Evolutionary conservation across 2,329 filamentous ascomycete species (phyloP), one percentile per base, ranked within the genome.

Genomic region (Aspergillus awamori): DNA sequence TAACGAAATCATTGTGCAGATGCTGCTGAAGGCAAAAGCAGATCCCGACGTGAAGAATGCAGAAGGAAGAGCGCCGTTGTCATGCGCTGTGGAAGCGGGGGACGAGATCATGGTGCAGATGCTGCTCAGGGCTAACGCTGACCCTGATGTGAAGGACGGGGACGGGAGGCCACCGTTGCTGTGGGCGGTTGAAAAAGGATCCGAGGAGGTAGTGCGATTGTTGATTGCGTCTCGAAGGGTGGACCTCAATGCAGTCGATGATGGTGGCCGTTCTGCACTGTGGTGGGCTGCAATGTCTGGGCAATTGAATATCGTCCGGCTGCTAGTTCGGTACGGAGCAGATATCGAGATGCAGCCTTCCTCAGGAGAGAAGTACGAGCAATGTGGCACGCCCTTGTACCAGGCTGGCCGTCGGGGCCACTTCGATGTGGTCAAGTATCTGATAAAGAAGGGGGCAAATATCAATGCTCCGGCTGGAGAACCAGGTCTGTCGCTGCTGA

Each of bases 241-340:
- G 15, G 57, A 66, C n/a, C 51, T 66, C n/a, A 59, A 72, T 52
- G 60, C 54, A 22, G 53, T 54, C 2, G 70, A 70, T 57, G 62
- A 61, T 28, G 52, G 43, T 28, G 64, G 66, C 5, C 61, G 64
- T 20, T 67, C 66, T 22, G 63, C 69, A 6, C 48, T 72, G 33
- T 67, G 64, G 63, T 68, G 61, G 63, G 69, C 69, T 39, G 68
- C 68, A 36, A 52, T 62, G 4, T 65, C 65, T 48, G 71, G 70
- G 2, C 60, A 67, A 26, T 39, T 68, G 20, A 38, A 61, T 5
- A 60, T 68, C 13, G 63, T 66, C 20, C 62, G 67, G 17, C 51
- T 71, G 24, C 61, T 74, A 11, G 57, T 65, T 10, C 59, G 66
- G 39, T 59, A 64, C 17, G 61, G 63, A 4, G 68, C 68, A 5